Evolutionary conservation across 2,329 filamentous ascomycete genomes (phyloP).

Genomic region (Hymenoscyphus scutula): DNA sequence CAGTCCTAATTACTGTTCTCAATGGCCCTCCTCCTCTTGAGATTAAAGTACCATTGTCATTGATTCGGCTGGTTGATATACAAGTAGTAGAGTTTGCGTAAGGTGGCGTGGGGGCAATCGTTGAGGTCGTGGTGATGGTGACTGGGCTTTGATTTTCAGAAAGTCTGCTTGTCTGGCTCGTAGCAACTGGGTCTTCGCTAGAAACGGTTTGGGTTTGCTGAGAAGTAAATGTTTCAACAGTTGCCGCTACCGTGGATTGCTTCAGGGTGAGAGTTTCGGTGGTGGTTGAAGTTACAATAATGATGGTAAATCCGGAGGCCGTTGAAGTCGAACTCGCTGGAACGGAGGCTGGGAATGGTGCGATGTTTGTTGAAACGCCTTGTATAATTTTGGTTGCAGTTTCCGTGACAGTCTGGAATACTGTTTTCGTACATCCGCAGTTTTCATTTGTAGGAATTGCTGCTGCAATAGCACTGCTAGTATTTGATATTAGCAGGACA

Average conservation of each 20-base stretch:
- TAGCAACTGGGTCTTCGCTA: background rate
- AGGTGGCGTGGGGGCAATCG: background rate
- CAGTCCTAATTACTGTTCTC: no score
- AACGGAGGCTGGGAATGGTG: background rate
- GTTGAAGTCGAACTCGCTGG: background rate
- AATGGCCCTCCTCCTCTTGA: background rate
- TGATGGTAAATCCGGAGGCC: background rate
- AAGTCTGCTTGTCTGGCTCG: background rate
- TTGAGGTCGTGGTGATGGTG: background rate
- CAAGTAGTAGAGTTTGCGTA: background rate
- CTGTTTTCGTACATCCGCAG: background rate
- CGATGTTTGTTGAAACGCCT: background rate
- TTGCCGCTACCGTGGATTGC: background rate
- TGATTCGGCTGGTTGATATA: background rate
- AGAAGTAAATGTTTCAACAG: background rate
- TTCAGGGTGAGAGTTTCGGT: background rate
- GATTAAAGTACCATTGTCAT: background rate
- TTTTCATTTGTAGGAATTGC: background rate
- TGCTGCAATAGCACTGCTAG: background rate
- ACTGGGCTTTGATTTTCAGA: background rate
- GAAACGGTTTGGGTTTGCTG: background rate
- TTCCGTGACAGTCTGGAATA: background rate
- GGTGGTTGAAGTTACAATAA: background rate
- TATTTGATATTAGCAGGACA: background rate
- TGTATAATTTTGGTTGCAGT: background rate